Evolutionary conservation across 108 stramenopile species (phyloP).

Genomic region (Cyclostephanos invisitatus): DNA sequence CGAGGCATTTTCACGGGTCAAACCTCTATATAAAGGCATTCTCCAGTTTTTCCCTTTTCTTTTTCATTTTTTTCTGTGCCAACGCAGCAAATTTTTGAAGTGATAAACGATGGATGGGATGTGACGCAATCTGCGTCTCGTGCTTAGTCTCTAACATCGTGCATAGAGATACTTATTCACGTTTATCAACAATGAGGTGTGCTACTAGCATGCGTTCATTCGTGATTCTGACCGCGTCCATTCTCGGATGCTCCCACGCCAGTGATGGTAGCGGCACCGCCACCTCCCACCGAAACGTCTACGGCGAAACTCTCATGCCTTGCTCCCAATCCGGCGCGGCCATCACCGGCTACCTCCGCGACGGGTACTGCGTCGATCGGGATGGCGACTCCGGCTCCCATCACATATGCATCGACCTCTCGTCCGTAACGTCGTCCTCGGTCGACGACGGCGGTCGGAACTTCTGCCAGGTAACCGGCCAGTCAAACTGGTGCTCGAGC

Average conservation of each 20-base stretch:
- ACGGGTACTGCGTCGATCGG: conserved; percentile 52
- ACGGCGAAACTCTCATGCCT: conserved; percentile 43
- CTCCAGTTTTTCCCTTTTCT: no score
- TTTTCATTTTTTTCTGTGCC: no score
- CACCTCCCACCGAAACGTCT: conserved; percentile 38
- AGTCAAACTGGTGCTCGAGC: conserved; percentile 56
- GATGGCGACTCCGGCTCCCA: conserved; percentile 57
- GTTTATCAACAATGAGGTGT: not conserved
- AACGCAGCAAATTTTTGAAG: no score
- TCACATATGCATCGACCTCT: conserved; percentile 63
- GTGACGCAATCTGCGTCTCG: no score
- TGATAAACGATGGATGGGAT: no score
- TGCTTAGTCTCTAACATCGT: no score
- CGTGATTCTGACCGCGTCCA: not conserved
- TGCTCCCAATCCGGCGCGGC: conserved; percentile 56
- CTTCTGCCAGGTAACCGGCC: conserved; percentile 66
- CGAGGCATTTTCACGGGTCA: no score
- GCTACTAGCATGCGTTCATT: not conserved
- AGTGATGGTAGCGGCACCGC: not conserved
- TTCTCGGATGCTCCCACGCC: not conserved
- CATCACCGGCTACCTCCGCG: conserved; percentile 57
- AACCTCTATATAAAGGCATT: no score
- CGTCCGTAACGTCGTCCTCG: conserved; percentile 12
- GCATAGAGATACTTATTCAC: no score
- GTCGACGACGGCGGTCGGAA: conserved; percentile 25